phyloP scores from a whole-genome alignment of 2,329 filamentous ascomycete genomes.

The Gremmenia infestans region DNA sequence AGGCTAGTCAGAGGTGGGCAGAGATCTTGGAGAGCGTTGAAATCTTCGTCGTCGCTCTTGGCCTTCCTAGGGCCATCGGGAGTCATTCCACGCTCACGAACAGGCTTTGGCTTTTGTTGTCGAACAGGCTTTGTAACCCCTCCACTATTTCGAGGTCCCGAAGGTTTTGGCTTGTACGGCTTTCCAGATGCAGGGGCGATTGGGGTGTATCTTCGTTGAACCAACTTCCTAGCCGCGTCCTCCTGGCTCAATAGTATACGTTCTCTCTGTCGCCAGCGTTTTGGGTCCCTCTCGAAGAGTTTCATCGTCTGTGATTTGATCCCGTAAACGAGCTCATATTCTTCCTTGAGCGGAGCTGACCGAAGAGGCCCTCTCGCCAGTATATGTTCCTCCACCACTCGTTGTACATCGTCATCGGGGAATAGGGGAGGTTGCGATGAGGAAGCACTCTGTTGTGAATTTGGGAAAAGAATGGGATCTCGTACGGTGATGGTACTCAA shows the following conservation, averaged over 20 bases:
- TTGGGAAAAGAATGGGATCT: slow-evolving; percentile 57
- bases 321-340: slow-evolving; percentile 49
- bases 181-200: slow-evolving; percentile 25
- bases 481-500: slow-evolving; percentile 34
- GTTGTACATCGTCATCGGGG: slow-evolving; percentile 39
- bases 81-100: slow-evolving; percentile 19
- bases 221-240: slow-evolving; percentile 13
- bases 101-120: slow-evolving; percentile 5
- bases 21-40: slow-evolving; percentile 63
- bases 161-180: slow-evolving; percentile 8
- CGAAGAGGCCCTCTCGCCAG: slow-evolving; percentile 34
- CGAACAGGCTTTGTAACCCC: slow-evolving; percentile 2
- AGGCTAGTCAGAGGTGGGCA: slow-evolving; percentile 66
- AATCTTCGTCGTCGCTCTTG: slow-evolving; percentile 80
- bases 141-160: slow-evolving; percentile 1
- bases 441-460: slow-evolving; percentile 35
- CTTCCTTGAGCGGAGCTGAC: slow-evolving; percentile 42
- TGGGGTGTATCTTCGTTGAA: slow-evolving; percentile 18
- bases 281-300: slow-evolving; percentile 23
- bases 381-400: slow-evolving; percentile 43
- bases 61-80: slow-evolving; percentile 41
- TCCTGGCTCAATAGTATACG: slow-evolving; percentile 26
- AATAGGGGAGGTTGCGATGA: slow-evolving; percentile 48
- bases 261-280: slow-evolving; percentile 26
- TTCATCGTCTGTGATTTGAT: slow-evolving; percentile 49